Evolutionary conservation across 768 basidiomycete genomes (phyloP).

Genomic region (Leccinellum albellum): DNA sequence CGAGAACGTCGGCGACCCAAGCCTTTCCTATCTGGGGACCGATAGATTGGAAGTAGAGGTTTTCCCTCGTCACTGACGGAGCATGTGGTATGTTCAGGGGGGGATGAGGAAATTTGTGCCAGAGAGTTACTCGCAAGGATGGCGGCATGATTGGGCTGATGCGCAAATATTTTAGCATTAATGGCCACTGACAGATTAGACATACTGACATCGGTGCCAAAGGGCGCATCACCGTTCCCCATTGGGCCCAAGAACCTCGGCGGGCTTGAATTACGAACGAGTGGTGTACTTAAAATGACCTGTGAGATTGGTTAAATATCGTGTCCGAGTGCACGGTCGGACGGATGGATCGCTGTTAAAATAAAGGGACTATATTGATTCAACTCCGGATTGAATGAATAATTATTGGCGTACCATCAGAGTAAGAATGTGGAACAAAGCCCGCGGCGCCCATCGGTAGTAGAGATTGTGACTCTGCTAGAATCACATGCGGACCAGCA

Average conservation of each 20-base stretch:
- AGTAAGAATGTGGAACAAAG: background rate
- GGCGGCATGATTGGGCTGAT: background rate
- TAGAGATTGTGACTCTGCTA: background rate
- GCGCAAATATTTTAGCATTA: background rate
- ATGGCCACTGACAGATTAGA: background rate
- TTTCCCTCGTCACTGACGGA: background rate
- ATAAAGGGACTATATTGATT: background rate
- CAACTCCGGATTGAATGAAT: background rate
- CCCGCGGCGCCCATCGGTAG: background rate
- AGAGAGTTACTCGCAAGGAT: background rate
- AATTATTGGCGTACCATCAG: background rate
- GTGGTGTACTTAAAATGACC: background rate
- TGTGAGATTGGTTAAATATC: background rate
- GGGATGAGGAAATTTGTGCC: background rate
- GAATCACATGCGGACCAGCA: background rate
- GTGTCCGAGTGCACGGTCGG: background rate
- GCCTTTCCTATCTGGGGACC: background rate
- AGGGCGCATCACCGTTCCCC: background rate
- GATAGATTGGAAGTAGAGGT: background rate
- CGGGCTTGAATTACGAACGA: background rate
- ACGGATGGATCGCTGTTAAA: background rate
- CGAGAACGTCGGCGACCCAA: background rate
- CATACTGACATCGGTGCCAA: background rate
- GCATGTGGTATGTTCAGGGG: background rate
- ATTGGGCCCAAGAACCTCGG: background rate